phyloP scores from a whole-genome alignment of 805 yeast species.

The Candida multigemmis region DNA sequence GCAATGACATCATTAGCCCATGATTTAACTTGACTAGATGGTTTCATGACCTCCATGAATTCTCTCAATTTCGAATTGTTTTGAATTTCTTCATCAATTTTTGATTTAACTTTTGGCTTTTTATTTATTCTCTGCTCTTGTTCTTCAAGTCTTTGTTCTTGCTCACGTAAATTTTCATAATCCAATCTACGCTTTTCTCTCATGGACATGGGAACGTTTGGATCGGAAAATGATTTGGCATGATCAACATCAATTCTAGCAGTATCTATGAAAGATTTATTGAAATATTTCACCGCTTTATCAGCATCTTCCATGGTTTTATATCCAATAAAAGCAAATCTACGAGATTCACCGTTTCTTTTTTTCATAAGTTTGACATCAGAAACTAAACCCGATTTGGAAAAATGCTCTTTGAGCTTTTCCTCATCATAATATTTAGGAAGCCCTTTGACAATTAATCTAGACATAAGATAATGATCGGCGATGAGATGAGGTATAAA shows the following conservation, averaged over 20 bases:
- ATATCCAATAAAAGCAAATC: constrained; percentile 91
- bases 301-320: constrained; percentile 67
- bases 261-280: constrained; percentile 77
- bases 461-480: constrained; percentile 44
- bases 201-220: constrained; percentile 59
- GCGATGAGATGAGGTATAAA: constrained; percentile 4
- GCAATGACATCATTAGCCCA: constrained; percentile 63
- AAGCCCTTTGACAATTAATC: constrained; percentile 85
- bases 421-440: constrained; percentile 75
- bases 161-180: constrained; percentile 34
- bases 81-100: constrained; percentile 53
- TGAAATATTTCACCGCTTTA: constrained; percentile 65
- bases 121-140: constrained; percentile 30
- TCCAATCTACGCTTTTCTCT: constrained; percentile 29
- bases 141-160: constrained; percentile 33
- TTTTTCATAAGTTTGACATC: constrained; percentile 83
- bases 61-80: constrained; percentile 66
- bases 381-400: constrained; percentile 56
- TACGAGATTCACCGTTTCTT: constrained; percentile 76
- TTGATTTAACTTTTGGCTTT: constrained; percentile 18
- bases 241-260: constrained; percentile 66
- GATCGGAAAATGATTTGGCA: constrained; percentile 84
- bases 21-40: constrained; percentile 57
- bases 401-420: constrained; percentile 58
- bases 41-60: constrained; percentile 76